Evolutionary conservation across 2,329 filamentous ascomycete species (phyloP).

Genomic region (Colletotrichum costaricense): DNA sequence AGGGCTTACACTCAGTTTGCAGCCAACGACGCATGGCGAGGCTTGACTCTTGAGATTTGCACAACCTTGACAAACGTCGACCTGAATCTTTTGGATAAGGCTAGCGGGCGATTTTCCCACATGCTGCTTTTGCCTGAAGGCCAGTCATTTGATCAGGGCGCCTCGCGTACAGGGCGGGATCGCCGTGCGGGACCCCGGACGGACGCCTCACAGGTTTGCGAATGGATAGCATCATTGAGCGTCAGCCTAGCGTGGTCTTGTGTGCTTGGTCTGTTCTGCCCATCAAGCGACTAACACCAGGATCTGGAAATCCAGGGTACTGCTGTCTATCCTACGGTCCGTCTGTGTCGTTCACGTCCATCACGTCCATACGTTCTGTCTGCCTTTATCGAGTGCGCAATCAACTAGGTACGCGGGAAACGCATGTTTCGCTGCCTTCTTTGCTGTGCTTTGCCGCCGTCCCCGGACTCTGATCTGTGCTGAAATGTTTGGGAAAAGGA

Average conservation of each 20-base stretch:
- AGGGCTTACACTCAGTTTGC: not conserved
- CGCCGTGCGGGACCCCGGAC: not conserved
- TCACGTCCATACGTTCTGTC: not conserved
- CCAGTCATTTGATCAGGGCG: conserved; percentile 11
- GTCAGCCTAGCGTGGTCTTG: conserved; percentile 5
- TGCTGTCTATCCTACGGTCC: not conserved
- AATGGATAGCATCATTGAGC: conserved; percentile 29
- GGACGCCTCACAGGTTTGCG: conserved; percentile 18
- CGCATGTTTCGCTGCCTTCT: not conserved
- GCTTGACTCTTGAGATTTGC: not conserved
- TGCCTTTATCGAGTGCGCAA: not conserved
- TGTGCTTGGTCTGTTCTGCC: not conserved
- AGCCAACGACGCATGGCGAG: not conserved
- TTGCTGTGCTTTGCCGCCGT: not conserved
- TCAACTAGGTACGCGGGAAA: not conserved
- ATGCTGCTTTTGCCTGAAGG: not conserved
- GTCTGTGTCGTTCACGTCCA: not conserved
- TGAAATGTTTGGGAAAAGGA: not conserved
- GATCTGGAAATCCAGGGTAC: not conserved
- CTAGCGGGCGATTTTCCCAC: not conserved
- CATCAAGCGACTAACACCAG: not conserved
- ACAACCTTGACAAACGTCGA: not conserved
- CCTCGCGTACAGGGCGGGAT: conserved; percentile 6
- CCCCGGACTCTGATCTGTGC: not conserved
- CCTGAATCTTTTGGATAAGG: not conserved